Percentiles rank a stretch among this genome's conserved stretches.
Conservation (phyloP, 768 basidiomycete species). For the Russula abietina region DNA sequence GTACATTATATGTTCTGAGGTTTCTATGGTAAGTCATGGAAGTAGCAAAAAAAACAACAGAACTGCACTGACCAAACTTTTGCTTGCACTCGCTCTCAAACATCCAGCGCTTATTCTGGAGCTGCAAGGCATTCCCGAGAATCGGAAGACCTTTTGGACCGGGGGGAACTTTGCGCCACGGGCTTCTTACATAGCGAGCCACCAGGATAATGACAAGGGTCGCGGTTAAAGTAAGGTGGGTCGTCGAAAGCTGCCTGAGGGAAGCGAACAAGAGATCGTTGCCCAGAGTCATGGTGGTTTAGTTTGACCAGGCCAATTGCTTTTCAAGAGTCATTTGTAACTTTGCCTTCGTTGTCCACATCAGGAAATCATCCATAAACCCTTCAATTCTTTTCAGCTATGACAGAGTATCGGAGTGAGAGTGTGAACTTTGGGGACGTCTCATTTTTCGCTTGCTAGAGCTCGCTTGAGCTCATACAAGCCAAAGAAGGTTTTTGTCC, state of each 20-base stretch:
- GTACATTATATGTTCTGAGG: constrained; percentile 9
- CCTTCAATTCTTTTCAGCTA: no score
- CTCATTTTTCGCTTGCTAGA: no score
- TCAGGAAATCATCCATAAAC: no score
- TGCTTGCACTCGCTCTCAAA: not conserved
- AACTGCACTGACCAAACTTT: not conserved
- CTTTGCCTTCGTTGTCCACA: no score
- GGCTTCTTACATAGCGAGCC: not conserved
- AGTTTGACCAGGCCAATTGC: not conserved
- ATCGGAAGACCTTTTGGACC: constrained; percentile 8
- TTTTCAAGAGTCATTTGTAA: not conserved
- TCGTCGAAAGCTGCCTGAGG: not conserved
- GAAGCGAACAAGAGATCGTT: no score
- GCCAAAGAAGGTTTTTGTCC: no score
- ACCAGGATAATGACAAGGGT: not conserved
- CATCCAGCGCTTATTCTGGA: constrained; percentile 1
- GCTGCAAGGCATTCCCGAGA: constrained; percentile 3
- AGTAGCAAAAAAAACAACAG: no score
- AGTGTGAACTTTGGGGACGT: no score
- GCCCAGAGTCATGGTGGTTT: not conserved
- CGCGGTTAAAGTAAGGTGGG: not conserved
- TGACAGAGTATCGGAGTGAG: no score
- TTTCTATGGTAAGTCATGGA: not conserved
- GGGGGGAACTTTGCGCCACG: constrained; percentile 10
- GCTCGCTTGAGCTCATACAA: no score